phyloP scores from a whole-genome alignment of 1,284 basidiomycete genomes.

The Leccinum cinnamomeum region DNA sequence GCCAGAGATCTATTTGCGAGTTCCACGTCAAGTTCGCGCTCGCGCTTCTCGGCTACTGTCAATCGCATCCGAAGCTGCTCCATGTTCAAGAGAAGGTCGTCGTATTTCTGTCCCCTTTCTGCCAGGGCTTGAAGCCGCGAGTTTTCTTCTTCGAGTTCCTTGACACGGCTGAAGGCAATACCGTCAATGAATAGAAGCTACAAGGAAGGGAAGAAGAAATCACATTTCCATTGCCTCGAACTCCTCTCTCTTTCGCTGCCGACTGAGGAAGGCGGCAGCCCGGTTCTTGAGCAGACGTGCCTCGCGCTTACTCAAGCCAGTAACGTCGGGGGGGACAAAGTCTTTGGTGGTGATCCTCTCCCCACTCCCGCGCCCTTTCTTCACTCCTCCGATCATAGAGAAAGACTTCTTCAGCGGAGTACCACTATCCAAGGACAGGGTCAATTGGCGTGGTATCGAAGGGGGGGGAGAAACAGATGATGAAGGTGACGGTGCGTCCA shows the following conservation, averaged over 20 bases:
- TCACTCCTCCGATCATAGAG: slow-evolving; percentile 42
- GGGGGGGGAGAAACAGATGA: slow-evolving; percentile 39
- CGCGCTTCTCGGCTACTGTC: slow-evolving; percentile 62
- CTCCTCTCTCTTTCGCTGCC: slow-evolving; percentile 90
- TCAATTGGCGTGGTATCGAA: slow-evolving; percentile 31
- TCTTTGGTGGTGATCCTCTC: slow-evolving; percentile 77
- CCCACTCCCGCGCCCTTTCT: slow-evolving; percentile 58
- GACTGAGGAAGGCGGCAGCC: slow-evolving; percentile 85
- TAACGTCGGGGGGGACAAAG: slow-evolving; percentile 85
- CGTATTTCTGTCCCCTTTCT: slow-evolving; percentile 37
- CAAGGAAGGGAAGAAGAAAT: slow-evolving; percentile 29
- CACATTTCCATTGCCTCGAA: slow-evolving; percentile 89
- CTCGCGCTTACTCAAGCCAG: slow-evolving; percentile 85
- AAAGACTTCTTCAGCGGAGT: slow-evolving; percentile 45
- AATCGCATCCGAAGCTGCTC: slow-evolving; percentile 66
- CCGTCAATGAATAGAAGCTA: slow-evolving; percentile 14
- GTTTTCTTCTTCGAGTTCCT: slow-evolving; percentile 76
- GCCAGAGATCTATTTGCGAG: slow-evolving; percentile 44
- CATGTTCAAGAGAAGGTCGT: slow-evolving; percentile 55
- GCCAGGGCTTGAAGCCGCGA: slow-evolving; percentile 61
- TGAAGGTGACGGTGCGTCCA: slow-evolving; percentile 36
- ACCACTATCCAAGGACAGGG: slow-evolving; percentile 29
- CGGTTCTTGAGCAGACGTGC: slow-evolving; percentile 90
- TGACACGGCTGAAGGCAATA: slow-evolving; percentile 34
- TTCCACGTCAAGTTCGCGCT: slow-evolving; percentile 60